Evolutionary conservation across 2,329 filamentous ascomycete species (phyloP), one percentile per base, ranked within the genome.

Genomic region (Plectosphaerella cucumerina): DNA sequence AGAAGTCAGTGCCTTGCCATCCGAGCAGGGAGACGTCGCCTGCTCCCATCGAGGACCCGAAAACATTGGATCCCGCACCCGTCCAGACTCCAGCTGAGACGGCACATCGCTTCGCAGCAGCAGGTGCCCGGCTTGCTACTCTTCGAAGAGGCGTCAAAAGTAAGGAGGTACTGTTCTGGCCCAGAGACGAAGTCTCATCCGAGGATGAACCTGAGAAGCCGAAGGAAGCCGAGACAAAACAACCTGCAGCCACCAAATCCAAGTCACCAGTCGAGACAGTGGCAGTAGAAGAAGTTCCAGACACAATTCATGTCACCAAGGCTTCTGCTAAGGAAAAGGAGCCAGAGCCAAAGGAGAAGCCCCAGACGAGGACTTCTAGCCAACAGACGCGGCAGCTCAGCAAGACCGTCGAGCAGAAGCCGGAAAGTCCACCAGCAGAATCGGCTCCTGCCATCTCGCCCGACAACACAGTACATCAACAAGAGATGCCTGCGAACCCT

Each of bases 131-230:
- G 9, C 64, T 77, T 17, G 65, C 67, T 1, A 69, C 61, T 41
- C 62, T 77, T 21, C 68, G 70, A 20, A 75, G 70, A 56, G 70
- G 71, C 41, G 62, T 77, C 43, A 74, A 68, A 53, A 76, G 75
- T 58, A 73, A 63, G 54, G 75, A 77, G 50, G 67, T 77, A n/a
- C 65, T 77, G 47, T 31, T 31, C 26, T 31, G 26, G 26, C 26
- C 26, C 26, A 11, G 12, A 31, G 26, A 31, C 6, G 26, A 31
- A 74, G 75, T 3, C 72, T 70, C 44, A 18, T 37, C 37, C 17
- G n/a, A 35, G 31, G 50, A 48, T 26, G 10, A 31, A 11, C 23
- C 21, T 18, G 33, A 34, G 3, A 15, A 12, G 17, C 17, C 31
- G n/a, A 20, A 17, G 17, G 39, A 48, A 39, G 14, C 23, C 15